phyloP scores from a whole-genome alignment of 768 basidiomycete genomes.

The Collybia nuda region DNA sequence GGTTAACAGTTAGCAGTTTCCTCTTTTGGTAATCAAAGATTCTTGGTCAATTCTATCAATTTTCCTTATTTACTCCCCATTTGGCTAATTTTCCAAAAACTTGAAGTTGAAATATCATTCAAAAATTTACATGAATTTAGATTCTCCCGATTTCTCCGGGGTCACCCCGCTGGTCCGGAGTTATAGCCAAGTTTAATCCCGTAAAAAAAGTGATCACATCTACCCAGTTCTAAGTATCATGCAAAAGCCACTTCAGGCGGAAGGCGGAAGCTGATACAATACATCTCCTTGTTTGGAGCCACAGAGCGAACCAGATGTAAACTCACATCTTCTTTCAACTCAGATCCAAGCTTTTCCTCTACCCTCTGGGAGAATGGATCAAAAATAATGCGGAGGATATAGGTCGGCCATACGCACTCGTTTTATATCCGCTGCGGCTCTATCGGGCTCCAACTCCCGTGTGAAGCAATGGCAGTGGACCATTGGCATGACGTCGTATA shows the following conservation, averaged over 20 bases:
- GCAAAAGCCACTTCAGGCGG: slow-evolving; percentile 35
- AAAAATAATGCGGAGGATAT: slow-evolving; percentile 6
- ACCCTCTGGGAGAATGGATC: slow-evolving; percentile 55
- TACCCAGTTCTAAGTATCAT: neutral
- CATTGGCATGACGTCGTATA: slow-evolving; percentile 75
- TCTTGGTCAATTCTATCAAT: slow-evolving; percentile 9
- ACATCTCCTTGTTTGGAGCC: slow-evolving; percentile 97
- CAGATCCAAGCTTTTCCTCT: slow-evolving; percentile 58
- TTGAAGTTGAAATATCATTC: neutral
- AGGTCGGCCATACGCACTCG: slow-evolving; percentile 50
- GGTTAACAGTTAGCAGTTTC: slow-evolving; percentile 14
- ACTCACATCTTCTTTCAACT: slow-evolving; percentile 46
- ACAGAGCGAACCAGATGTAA: slow-evolving; percentile 88
- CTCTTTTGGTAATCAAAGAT: slow-evolving; percentile 13
- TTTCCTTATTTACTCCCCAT: slow-evolving; percentile 10
- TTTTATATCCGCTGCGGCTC: slow-evolving; percentile 76
- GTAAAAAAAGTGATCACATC: slow-evolving; percentile 9
- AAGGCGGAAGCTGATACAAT: slow-evolving; percentile 83
- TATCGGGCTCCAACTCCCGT: slow-evolving; percentile 67
- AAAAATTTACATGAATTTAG: neutral
- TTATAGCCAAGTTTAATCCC: neutral
- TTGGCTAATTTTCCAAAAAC: neutral
- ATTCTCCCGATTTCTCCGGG: neutral
- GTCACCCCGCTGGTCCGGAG: neutral
- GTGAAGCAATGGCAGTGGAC: slow-evolving; percentile 98